Percentiles rank a stretch among this genome's conserved stretches.
Evolutionary conservation across 192 early-diverging fungal species (phyloP).

Genomic region (Rhizophagus clarus): DNA sequence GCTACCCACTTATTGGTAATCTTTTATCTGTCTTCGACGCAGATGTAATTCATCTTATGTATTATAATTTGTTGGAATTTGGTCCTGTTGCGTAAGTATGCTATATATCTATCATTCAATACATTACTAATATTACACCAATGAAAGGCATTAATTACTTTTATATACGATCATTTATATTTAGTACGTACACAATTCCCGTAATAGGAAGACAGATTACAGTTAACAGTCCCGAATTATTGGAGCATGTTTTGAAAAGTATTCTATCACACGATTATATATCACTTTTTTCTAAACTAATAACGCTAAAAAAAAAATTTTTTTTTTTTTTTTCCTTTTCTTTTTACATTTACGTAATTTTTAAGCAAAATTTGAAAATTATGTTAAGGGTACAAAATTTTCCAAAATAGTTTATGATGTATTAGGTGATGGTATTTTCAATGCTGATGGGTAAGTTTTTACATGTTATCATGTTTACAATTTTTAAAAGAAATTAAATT

Average conservation of each 20-base stretch:
- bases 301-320: no score
- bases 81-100: not conserved
- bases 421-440: conserved; percentile 47
- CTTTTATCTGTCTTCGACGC: conserved; percentile 9
- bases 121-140: no score
- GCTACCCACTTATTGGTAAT: conserved; percentile 41
- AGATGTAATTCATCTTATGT: not conserved
- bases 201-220: conserved; percentile 38
- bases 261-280: no score
- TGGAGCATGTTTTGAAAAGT: conserved; percentile 44
- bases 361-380: conserved; percentile 41
- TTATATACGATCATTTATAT: no score
- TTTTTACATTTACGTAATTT: not conserved
- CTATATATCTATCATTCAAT: no score
- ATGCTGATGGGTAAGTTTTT: conserved; percentile 35
- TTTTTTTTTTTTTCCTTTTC: no score
- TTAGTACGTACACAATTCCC: conserved; percentile 35
- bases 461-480: no score
- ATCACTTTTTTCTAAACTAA: no score
- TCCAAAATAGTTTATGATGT: conserved; percentile 22
- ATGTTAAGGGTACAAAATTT: conserved; percentile 33
- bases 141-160: no score
- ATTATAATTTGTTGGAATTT: not conserved
- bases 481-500: no score
- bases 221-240: conserved; percentile 33